phyloP scores from a whole-genome alignment of 2,329 filamentous ascomycete species.

The Parasarocladium wereldwijsianum region DNA sequence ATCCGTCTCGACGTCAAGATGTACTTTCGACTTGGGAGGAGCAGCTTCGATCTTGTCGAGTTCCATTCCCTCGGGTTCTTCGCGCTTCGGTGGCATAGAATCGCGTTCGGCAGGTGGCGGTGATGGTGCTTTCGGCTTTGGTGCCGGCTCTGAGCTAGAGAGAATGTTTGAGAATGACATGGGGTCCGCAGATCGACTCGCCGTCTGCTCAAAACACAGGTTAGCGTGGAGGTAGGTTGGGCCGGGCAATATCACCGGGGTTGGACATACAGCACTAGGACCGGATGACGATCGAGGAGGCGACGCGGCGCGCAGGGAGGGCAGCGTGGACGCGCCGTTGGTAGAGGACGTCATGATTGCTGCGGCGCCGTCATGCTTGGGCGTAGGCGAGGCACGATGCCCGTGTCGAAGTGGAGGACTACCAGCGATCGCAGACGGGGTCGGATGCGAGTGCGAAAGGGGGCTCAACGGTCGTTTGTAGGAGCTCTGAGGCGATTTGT shows the following conservation, averaged over 20 bases:
- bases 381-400: conserved; percentile 32
- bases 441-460: conserved; percentile 32
- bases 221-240: no score
- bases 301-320: conserved; percentile 23
- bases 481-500: conserved; percentile 31
- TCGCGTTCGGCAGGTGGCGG: conserved; percentile 15
- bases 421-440: conserved; percentile 25
- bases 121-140: conserved; percentile 33
- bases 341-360: conserved; percentile 21
- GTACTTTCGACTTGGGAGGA: conserved; percentile 8
- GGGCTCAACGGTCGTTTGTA: conserved; percentile 34
- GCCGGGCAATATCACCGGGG: no score
- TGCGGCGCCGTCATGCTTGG: conserved; percentile 27
- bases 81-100: conserved; percentile 1
- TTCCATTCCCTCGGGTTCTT: conserved; percentile 8
- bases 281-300: conserved; percentile 23
- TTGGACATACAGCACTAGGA: conserved; percentile 20
- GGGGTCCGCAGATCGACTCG: conserved; percentile 62
- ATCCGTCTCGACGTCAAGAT: conserved; percentile 21
- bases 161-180: conserved; percentile 97
- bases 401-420: conserved; percentile 25
- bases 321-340: conserved; percentile 24
- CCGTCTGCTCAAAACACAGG: conserved; percentile 36
- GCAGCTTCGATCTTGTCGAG: conserved; percentile 3
- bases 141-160: conserved; percentile 57